Evolutionary conservation across 257 asterid species (phyloP).

Genomic region (Solanum medicagineum): DNA sequence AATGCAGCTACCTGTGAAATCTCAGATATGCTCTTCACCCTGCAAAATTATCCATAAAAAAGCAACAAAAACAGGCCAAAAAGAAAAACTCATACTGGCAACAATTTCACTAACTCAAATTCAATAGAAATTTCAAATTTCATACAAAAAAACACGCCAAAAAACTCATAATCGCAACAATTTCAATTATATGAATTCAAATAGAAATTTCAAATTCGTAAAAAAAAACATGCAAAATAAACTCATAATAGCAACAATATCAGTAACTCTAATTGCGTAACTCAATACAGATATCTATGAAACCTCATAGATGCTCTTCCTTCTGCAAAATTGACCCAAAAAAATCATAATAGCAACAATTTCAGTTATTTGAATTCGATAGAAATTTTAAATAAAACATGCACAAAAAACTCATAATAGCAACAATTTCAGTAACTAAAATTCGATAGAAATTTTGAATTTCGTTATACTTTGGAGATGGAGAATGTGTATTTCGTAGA

Average conservation of each 20-base stretch:
- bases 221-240: not conserved
- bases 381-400: not conserved
- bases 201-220: not conserved
- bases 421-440: not conserved
- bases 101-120: not conserved
- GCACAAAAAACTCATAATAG: not conserved
- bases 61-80: not conserved
- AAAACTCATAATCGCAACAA: not conserved
- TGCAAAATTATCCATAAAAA: not conserved
- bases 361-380: not conserved
- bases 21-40: constrained; percentile 8
- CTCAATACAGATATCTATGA: not conserved
- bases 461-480: not conserved
- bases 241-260: not conserved
- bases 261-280: not conserved
- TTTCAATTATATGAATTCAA: not conserved
- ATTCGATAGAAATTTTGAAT: not conserved
- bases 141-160: not conserved
- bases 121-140: not conserved
- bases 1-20: not conserved
- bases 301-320: not conserved
- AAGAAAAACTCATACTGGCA: not conserved
- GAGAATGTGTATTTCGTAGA: constrained; percentile 35
- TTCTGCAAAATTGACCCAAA: no score
- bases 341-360: not conserved